Evolutionary conservation across 108 stramenopile genomes (phyloP).

Genomic region (Cylindrotheca fusiformis): DNA sequence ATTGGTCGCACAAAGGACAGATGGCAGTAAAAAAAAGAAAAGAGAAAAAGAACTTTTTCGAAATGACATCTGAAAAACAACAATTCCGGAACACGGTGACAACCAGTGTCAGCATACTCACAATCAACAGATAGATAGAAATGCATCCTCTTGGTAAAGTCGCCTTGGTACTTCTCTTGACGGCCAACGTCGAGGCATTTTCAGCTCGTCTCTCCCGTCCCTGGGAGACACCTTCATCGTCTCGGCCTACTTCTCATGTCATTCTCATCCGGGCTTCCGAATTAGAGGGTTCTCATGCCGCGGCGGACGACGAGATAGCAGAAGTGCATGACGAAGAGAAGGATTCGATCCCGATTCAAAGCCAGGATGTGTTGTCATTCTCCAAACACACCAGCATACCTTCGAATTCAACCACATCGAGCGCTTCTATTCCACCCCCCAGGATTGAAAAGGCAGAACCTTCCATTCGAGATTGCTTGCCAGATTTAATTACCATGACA

Average conservation of each 20-base stretch:
- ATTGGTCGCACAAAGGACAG: no score
- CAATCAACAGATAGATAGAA: no score
- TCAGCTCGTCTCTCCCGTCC: not conserved
- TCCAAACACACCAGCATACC: not conserved
- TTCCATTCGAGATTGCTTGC: slow-evolving; percentile 14
- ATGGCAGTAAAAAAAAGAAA: no score
- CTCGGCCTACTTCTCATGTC: not conserved
- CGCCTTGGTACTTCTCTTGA: not conserved
- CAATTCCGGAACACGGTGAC: no score
- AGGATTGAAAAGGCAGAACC: no score
- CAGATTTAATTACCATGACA: slow-evolving; percentile 25
- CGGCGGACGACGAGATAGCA: not conserved
- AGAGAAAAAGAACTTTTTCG: no score
- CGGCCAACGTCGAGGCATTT: not conserved
- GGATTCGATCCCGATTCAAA: not conserved
- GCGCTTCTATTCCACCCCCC: no score
- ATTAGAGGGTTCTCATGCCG: no score
- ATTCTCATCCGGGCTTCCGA: not conserved
- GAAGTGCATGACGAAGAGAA: not conserved
- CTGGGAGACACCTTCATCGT: not conserved
- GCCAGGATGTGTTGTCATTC: not conserved
- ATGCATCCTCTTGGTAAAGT: no score
- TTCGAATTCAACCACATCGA: no score
- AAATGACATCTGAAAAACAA: no score
- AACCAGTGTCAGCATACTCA: no score